Percentiles rank a stretch among this genome's conserved stretches.
Conservation (phyloP, 768 basidiomycete genomes). For the Tricholoma furcatifolium region DNA sequence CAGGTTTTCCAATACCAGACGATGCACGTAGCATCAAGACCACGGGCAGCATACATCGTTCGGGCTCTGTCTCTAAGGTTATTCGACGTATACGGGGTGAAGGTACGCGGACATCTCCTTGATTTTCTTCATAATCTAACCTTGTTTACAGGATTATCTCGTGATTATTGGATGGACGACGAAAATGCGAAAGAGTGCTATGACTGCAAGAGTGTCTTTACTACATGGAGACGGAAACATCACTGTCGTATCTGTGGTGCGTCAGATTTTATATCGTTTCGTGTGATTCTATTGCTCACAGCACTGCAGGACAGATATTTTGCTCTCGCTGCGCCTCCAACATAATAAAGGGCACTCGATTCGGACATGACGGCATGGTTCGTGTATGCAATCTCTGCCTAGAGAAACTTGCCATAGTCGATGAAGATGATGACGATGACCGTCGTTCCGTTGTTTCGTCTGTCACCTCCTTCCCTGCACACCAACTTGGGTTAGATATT, state of each 20-base stretch:
- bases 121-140: constrained; percentile 2
- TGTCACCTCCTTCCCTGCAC: constrained; percentile 69
- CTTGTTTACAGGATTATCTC: constrained; percentile 63
- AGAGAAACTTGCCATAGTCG: constrained; percentile 86
- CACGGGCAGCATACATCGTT: constrained; percentile 64
- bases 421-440: constrained; percentile 90
- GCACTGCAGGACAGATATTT: constrained; percentile 82
- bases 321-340: constrained; percentile 97
- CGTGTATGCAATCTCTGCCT: constrained; percentile 95
- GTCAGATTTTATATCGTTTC: constrained; percentile 18
- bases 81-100: constrained; percentile 89
- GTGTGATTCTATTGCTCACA: background rate
- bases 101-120: constrained; percentile 41
- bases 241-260: constrained; percentile 96
- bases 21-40: constrained; percentile 88
- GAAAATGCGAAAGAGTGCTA: constrained; percentile 95
- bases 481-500: constrained; percentile 63
- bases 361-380: constrained; percentile 93
- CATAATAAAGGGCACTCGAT: constrained; percentile 90
- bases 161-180: constrained; percentile 99
- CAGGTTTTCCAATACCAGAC: constrained; percentile 90
- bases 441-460: constrained; percentile 78
- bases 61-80: constrained; percentile 86
- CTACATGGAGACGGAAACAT: constrained; percentile 92
- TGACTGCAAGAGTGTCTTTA: constrained; percentile 93